Evolutionary conservation across 2,329 filamentous ascomycete genomes (phyloP), one percentile per base, ranked within the genome.

Genomic region (Ceratocystis papillata): DNA sequence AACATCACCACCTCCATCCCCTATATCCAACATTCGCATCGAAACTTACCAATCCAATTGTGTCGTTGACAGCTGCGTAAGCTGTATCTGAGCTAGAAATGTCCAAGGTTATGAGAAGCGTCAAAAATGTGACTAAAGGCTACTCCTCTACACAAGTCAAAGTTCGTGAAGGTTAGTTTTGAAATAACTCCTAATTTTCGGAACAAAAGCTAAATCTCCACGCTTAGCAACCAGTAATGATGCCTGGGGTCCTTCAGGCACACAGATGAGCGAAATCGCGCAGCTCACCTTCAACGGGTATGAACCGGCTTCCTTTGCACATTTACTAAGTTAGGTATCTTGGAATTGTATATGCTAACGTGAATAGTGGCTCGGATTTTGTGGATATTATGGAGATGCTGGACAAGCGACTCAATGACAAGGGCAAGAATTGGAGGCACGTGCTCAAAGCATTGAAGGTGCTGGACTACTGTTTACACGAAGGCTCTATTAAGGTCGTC

Each of bases 331-430:
- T 41, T 41, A 5, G 37, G 12, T 30, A 50, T 50, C 66, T 20
- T 55, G 45, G 22, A 41, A 3, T 4, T 33, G 55, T 10, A 45
- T 25, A 55, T 66, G 12, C 37, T 67, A 28, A 50, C 57, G 44
- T 45, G 53, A 50, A 53, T 70, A 96, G 93, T 74, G 92, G 91
- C 45, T 93, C 88, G 77, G 94, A 97, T 76, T 99, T 99, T 79
- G 96, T 96, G 79, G 93, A 99, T 75, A 96, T 99, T 73, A 96
- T 99, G 87, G 94, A 99, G 76, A 99, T 99, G 90, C 81, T 99
- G 71, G 94, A 99, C 78, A 97, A 97, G 80, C 88, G 94, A 71
- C 80, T 99, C 73, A 99, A 99, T 73, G 94, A 99, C 77, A 97
- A 99, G 77, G 94, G 94, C 74, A 99, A 97, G 82, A 99, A 99